Percentiles rank a stretch among this genome's conserved stretches.
These are phyloP conservation scores for Protomyces inouyei DNA, from an alignment of 1,139 yeast species.

Conservation along the genomic window DNA sequence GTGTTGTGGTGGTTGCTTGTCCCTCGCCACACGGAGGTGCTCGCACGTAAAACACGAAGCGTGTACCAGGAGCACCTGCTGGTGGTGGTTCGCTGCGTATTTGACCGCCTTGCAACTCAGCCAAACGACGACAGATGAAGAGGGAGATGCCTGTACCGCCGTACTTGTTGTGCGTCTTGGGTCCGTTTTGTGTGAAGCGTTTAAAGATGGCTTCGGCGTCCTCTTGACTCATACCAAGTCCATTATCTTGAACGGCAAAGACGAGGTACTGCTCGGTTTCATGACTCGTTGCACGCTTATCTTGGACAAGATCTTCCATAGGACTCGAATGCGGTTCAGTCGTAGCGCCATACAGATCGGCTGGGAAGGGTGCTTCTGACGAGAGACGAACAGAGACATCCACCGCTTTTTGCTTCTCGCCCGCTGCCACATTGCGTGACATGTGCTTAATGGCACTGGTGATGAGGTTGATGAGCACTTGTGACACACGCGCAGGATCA, in stretches of 20 bases:
- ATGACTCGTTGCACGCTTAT: background rate
- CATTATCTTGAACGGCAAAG: slow-evolving; percentile 21
- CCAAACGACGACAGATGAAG: slow-evolving; percentile 32
- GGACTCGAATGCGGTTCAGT: background rate
- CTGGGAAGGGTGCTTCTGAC: background rate
- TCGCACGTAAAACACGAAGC: slow-evolving; percentile 30
- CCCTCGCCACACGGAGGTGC: slow-evolving; percentile 4
- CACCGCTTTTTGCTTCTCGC: background rate
- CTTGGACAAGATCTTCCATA: background rate
- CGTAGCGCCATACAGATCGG: background rate
- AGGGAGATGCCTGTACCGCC: slow-evolving; percentile 34
- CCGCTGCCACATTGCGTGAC: background rate
- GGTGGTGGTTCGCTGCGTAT: slow-evolving; percentile 28
- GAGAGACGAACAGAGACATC: background rate
- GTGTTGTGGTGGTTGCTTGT: background rate
- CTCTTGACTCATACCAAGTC: slow-evolving; percentile 7
- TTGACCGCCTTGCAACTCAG: slow-evolving; percentile 33
- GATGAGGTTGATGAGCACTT: slow-evolving; percentile 18
- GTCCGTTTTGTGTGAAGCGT: slow-evolving; percentile 33
- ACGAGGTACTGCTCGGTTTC: background rate
- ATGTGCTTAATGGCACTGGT: slow-evolving; percentile 23
- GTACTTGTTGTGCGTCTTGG: slow-evolving; percentile 32
- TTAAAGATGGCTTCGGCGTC: slow-evolving; percentile 27
- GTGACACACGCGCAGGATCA: slow-evolving; percentile 20
- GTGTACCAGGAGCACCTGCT: slow-evolving; percentile 30